Evolutionary conservation across 306 rosid genomes (phyloP).

Genomic region (Prinsepia uniflora): DNA sequence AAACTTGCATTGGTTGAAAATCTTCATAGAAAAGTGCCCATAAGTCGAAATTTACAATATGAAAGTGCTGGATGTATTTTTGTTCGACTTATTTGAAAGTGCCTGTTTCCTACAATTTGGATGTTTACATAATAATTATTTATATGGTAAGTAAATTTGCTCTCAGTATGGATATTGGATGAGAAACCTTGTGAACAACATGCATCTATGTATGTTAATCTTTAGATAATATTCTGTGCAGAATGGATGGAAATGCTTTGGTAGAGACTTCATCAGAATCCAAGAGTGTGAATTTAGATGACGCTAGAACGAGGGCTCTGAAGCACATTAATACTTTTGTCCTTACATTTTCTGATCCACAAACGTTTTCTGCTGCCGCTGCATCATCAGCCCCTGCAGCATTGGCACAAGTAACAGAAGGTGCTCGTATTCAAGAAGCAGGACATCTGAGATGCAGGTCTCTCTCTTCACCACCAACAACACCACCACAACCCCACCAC

Average conservation of each 20-base stretch:
- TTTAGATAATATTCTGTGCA: constrained; percentile 34
- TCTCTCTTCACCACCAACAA: no score
- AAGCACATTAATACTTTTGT: constrained; percentile 90
- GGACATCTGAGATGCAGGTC: constrained; percentile 99
- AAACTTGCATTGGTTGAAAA: no score
- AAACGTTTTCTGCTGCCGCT: constrained; percentile 83
- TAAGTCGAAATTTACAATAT: no score
- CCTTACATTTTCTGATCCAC: constrained; percentile 78
- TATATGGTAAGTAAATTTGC: neutral
- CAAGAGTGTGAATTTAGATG: constrained; percentile 91
- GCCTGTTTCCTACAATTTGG: neutral
- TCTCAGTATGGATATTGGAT: no score
- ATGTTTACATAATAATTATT: no score
- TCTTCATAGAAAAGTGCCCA: no score
- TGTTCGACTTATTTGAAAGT: no score
- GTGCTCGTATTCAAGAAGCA: constrained; percentile 93
- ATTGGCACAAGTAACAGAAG: constrained; percentile 83
- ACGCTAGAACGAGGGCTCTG: constrained; percentile 89
- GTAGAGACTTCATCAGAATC: constrained; percentile 77
- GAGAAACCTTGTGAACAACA: no score
- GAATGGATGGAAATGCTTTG: constrained; percentile 93
- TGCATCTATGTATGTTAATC: constrained; percentile 16
- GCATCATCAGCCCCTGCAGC: constrained; percentile 90
- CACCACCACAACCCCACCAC: no score
- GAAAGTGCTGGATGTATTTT: no score